phyloP scores from a whole-genome alignment of 2,329 filamentous ascomycete species.

The Leptoxyphium fumago region DNA sequence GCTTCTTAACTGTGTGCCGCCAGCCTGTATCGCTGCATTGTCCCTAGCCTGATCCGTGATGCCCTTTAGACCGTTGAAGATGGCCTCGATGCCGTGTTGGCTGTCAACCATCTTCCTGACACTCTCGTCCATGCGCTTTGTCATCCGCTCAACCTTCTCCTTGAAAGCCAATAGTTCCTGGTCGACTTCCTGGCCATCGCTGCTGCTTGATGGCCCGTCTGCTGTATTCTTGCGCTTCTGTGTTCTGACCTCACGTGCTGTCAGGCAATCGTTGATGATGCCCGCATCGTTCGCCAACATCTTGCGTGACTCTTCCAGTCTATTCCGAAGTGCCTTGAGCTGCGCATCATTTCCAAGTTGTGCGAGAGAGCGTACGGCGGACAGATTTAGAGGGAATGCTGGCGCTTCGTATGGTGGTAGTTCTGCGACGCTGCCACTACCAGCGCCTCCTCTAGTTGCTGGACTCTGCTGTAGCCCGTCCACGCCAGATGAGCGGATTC shows the following conservation, averaged over 20 bases:
- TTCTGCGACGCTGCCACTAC: conserved; percentile 3
- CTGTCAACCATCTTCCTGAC: conserved; percentile 46
- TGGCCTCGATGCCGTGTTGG: conserved; percentile 29
- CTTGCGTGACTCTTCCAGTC: conserved; percentile 32
- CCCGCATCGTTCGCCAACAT: conserved; percentile 36
- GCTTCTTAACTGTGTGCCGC: conserved; percentile 18
- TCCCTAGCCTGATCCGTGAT: conserved; percentile 24
- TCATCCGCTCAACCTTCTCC: conserved; percentile 36
- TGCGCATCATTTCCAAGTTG: conserved; percentile 26
- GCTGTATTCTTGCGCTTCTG: conserved; percentile 20
- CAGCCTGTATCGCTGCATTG: conserved; percentile 22
- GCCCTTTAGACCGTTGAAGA: conserved; percentile 30
- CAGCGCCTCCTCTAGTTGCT: too few relatives aligned
- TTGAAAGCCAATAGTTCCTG: conserved; percentile 26
- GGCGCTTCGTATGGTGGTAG: conserved; percentile 40
- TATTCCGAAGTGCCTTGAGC: conserved; percentile 31
- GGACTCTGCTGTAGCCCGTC: too few relatives aligned
- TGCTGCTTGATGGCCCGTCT: conserved; percentile 7
- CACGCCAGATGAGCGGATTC: too few relatives aligned
- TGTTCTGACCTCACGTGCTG: conserved; percentile 15
- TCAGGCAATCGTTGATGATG: conserved; percentile 42
- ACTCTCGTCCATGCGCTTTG: conserved; percentile 40
- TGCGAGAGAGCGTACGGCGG: conserved; percentile 32
- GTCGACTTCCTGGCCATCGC: conserved; percentile 24
- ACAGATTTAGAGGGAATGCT: conserved; percentile 34